These are phyloP conservation scores for Fomitopsis palustris DNA, from an alignment of 1,284 basidiomycete genomes.

Conservation along the genomic window DNA sequence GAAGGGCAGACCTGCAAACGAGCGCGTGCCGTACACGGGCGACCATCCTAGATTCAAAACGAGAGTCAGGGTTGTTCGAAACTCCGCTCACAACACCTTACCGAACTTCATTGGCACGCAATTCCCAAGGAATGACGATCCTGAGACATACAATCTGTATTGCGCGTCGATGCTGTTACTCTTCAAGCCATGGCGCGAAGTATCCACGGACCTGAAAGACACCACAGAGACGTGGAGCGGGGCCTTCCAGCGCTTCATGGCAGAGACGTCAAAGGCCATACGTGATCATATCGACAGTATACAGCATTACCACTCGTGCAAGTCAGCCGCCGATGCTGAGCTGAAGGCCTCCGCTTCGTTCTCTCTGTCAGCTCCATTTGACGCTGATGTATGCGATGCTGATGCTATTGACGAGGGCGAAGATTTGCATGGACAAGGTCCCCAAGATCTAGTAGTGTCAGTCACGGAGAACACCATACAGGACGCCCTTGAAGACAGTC, in stretches of 20 bases:
- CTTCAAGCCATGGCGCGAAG: constrained; percentile 36
- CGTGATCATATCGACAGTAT: too few species aligned
- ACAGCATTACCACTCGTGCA: constrained; percentile 33
- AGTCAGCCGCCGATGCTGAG: neutral
- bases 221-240: constrained; percentile 18
- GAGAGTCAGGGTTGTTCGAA: too few species aligned
- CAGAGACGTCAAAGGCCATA: too few species aligned
- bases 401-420: too few species aligned
- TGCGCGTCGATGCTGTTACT: constrained; percentile 34
- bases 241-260: neutral
- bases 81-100: neutral
- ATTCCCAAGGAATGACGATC: constrained; percentile 27
- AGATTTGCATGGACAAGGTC: too few species aligned
- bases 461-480: too few species aligned
- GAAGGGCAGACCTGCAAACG: neutral
- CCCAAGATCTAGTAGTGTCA: too few species aligned
- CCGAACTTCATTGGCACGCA: constrained; percentile 26
- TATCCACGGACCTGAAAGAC: constrained; percentile 25
- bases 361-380: too few species aligned
- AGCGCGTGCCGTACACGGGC: constrained; percentile 18
- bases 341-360: too few species aligned
- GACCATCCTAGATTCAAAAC: too few species aligned
- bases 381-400: too few species aligned
- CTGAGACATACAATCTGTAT: constrained; percentile 19
- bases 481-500: too few species aligned